phyloP scores from a whole-genome alignment of 2,329 filamentous ascomycete genomes.

The Zasmidium angulare region DNA sequence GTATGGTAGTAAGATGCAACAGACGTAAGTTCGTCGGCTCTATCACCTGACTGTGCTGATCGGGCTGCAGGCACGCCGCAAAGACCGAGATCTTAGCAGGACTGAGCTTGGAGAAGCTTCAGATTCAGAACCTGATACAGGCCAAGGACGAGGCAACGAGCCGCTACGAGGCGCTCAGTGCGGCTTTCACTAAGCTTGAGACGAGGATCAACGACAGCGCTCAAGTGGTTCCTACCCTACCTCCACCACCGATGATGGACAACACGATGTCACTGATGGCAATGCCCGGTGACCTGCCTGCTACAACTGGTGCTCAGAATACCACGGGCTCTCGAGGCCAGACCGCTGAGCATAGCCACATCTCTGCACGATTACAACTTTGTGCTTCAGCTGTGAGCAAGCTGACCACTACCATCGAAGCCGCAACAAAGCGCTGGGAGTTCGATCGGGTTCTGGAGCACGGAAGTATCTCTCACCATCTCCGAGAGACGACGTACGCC shows the following conservation, averaged over 20 bases:
- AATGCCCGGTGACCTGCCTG: neutral
- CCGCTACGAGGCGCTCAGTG: conserved; percentile 13
- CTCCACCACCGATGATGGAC: neutral
- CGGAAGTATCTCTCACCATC: neutral
- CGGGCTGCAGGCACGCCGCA: neutral
- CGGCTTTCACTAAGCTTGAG: conserved; percentile 5
- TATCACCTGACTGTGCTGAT: neutral
- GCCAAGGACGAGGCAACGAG: conserved; percentile 16
- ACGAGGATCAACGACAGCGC: neutral
- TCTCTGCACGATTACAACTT: neutral
- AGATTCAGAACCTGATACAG: conserved; percentile 14
- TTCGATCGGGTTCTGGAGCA: conserved; percentile 1
- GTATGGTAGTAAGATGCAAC: neutral
- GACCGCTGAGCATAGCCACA: neutral
- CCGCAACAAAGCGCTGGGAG: conserved; percentile 8
- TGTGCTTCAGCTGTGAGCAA: conserved; percentile 7
- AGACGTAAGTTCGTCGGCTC: neutral
- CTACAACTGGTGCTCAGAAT: neutral
- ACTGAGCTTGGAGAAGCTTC: conserved; percentile 11
- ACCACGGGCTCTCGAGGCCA: neutral
- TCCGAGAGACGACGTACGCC: too few relatives aligned
- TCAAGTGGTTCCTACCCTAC: neutral
- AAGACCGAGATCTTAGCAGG: neutral
- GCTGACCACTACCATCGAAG: conserved; percentile 6
- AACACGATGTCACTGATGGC: neutral